These are phyloP conservation scores for Rhizodiscina lignyota DNA, from an alignment of 495 filamentous ascomycete genomes.

Conservation along the genomic window DNA sequence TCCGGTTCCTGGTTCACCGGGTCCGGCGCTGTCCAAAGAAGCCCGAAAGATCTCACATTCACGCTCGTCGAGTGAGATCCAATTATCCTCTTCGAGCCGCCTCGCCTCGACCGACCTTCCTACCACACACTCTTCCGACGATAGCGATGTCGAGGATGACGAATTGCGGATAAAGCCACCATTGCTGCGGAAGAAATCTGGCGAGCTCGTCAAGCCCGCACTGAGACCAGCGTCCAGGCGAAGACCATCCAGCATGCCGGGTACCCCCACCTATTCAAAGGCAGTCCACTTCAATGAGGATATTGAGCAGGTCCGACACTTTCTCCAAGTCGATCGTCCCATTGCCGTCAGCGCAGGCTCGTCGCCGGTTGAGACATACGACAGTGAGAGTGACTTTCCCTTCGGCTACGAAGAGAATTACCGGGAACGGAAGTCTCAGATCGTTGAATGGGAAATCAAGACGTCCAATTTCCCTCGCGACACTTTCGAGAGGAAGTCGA, in stretches of 20 bases:
- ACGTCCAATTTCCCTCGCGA: constrained; percentile 70
- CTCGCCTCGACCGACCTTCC: constrained; percentile 8
- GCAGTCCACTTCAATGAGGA: constrained; percentile 91
- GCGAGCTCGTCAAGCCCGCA: constrained; percentile 87
- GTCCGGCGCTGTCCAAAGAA: constrained; percentile 32
- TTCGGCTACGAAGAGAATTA: constrained; percentile 44
- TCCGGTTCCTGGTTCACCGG: constrained; percentile 29
- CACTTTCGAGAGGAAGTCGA: constrained; percentile 38
- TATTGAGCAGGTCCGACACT: constrained; percentile 88
- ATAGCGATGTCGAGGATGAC: constrained; percentile 37
- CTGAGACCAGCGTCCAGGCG: constrained; percentile 59
- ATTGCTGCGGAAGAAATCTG: constrained; percentile 96
- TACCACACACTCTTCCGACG: constrained; percentile 10
- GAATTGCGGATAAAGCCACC: constrained; percentile 46
- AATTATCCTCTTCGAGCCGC: constrained; percentile 21
- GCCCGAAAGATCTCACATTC: constrained; percentile 62
- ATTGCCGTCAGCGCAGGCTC: constrained; percentile 88
- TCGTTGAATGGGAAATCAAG: constrained; percentile 81
- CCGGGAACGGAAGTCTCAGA: constrained; percentile 13
- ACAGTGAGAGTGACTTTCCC: constrained; percentile 72
- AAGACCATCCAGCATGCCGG: constrained; percentile 90
- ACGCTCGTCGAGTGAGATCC: constrained; percentile 63
- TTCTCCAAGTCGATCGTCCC: constrained; percentile 80
- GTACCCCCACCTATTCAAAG: constrained; percentile 88
- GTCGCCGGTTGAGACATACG: constrained; percentile 80